Evolutionary conservation across 257 asterid genomes (phyloP).

Genomic region (Orobanche coerulescens): DNA sequence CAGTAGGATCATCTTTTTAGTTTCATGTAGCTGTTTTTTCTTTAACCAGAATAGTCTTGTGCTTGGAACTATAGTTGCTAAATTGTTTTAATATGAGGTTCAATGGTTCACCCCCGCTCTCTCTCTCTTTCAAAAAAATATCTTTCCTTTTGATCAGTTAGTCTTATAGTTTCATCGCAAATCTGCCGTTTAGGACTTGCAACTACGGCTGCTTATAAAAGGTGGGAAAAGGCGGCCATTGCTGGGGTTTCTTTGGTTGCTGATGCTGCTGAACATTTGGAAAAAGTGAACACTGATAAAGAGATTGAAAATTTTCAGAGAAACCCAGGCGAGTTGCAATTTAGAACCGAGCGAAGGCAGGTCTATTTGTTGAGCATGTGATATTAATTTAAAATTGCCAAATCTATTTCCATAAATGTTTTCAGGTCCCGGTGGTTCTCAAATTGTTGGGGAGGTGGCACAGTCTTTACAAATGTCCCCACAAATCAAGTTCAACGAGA

Average conservation of each 20-base stretch:
- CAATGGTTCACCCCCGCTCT: no score
- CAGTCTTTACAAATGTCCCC: constrained; percentile 31
- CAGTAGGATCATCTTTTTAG: no score
- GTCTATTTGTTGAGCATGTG: constrained; percentile 12
- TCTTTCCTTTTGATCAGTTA: constrained; percentile 8
- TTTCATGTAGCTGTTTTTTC: no score
- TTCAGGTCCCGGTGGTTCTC: constrained; percentile 50
- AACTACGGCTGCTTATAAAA: constrained; percentile 80
- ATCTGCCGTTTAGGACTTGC: constrained; percentile 39
- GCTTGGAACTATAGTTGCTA: no score
- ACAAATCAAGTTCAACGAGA: constrained; percentile 31
- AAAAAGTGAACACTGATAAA: constrained; percentile 60
- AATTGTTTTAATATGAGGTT: no score
- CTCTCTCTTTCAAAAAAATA: no score
- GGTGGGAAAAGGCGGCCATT: constrained; percentile 99
- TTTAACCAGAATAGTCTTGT: no score
- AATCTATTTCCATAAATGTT: constrained; percentile 18
- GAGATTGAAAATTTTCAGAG: constrained; percentile 48
- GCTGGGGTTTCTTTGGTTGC: constrained; percentile 99
- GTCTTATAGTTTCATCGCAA: constrained; percentile 12
- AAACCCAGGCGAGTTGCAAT: constrained; percentile 41
- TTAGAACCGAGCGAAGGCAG: constrained; percentile 2
- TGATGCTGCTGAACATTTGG: constrained; percentile 99
- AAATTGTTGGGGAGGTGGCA: constrained; percentile 42
- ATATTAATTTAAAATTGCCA: constrained; percentile 20